A percentile compares a stretch with the other conserved stretches of the same genome.
phyloP scores from a whole-genome alignment of 2,329 filamentous ascomycete genomes.

The Calycina herbarum region DNA sequence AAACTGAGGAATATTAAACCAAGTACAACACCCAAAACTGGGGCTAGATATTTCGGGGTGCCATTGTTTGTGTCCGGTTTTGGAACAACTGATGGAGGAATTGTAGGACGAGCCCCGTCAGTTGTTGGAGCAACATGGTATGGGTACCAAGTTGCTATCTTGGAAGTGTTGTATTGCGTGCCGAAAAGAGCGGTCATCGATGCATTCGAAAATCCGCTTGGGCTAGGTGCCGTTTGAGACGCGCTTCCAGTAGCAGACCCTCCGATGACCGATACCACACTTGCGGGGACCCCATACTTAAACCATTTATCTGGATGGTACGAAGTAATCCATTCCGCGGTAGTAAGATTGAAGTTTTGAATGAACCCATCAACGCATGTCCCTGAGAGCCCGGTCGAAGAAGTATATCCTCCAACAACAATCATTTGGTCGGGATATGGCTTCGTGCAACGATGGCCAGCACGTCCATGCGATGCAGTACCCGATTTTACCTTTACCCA shows the following conservation, averaged over 20 bases:
- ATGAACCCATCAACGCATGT: slow-evolving; percentile 51
- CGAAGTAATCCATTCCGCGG: slow-evolving; percentile 64
- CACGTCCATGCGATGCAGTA: slow-evolving; percentile 53
- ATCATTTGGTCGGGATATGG: slow-evolving; percentile 72
- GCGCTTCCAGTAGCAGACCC: slow-evolving; percentile 61
- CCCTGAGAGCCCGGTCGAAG: slow-evolving; percentile 32
- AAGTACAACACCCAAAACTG: slow-evolving; percentile 62
- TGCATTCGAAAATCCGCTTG: slow-evolving; percentile 54
- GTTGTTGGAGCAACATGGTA: slow-evolving; percentile 43
- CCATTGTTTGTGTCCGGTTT: slow-evolving; percentile 16
- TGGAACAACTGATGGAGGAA: slow-evolving; percentile 13
- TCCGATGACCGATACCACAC: slow-evolving; percentile 61
- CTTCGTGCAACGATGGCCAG: slow-evolving; percentile 69
- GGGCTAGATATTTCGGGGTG: slow-evolving; percentile 58
- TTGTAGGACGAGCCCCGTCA: slow-evolving; percentile 18
- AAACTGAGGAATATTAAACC: slow-evolving; percentile 57
- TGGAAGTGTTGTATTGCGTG: slow-evolving; percentile 54
- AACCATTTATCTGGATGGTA: slow-evolving; percentile 66
- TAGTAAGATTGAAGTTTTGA: slow-evolving; percentile 73
- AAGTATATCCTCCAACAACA: slow-evolving; percentile 64
- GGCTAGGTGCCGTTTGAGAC: slow-evolving; percentile 62
- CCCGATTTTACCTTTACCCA: slow-evolving; percentile 65
- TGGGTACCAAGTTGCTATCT: slow-evolving; percentile 61
- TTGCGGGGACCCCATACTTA: slow-evolving; percentile 65
- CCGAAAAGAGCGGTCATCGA: slow-evolving; percentile 55